Percentiles rank a stretch among this genome's conserved stretches.
These are phyloP conservation scores for Chytriomyces sp. DNA, from an alignment of 192 early-diverging fungal species.

Conservation along the genomic window DNA sequence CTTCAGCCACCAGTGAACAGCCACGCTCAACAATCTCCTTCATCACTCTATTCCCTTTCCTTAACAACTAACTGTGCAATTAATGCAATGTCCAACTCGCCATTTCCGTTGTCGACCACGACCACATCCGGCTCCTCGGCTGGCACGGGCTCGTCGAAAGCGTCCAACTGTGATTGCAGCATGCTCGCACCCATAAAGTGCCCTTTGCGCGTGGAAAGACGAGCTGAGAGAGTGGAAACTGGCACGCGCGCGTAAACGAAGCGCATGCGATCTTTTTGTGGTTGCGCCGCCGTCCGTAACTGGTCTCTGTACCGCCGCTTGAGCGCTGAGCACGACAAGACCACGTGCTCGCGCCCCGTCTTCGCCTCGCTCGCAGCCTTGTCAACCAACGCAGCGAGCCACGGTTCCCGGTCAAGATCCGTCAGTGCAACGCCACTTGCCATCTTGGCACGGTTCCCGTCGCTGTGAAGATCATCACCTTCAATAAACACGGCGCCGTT, in stretches of 20 bases:
- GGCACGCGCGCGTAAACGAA: background rate
- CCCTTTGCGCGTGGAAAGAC: background rate
- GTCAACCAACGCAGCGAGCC: background rate
- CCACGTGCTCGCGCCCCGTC: background rate
- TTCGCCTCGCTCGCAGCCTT: background rate
- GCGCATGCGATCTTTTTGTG: background rate
- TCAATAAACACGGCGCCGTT: slow-evolving; percentile 6
- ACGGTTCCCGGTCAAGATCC: slow-evolving; percentile 23
- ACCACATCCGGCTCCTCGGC: background rate
- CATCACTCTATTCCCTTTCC: no score
- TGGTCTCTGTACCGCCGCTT: slow-evolving; percentile 7
- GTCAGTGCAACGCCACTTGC: slow-evolving; percentile 17
- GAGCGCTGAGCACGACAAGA: slow-evolving; percentile 20
- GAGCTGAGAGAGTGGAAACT: background rate
- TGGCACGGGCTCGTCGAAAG: slow-evolving; percentile 3
- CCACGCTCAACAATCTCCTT: no score
- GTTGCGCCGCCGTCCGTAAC: background rate
- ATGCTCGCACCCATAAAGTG: slow-evolving; percentile 11
- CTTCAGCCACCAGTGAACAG: no score
- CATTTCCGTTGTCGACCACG: background rate
- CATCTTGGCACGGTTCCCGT: slow-evolving; percentile 28
- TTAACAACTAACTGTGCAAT: background rate
- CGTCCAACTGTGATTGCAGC: slow-evolving; percentile 9
- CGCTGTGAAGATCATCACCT: slow-evolving; percentile 24
- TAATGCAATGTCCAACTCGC: background rate